Evolutionary conservation across 2,329 filamentous ascomycete species (phyloP).

Genomic region (Neonectria faginata): DNA sequence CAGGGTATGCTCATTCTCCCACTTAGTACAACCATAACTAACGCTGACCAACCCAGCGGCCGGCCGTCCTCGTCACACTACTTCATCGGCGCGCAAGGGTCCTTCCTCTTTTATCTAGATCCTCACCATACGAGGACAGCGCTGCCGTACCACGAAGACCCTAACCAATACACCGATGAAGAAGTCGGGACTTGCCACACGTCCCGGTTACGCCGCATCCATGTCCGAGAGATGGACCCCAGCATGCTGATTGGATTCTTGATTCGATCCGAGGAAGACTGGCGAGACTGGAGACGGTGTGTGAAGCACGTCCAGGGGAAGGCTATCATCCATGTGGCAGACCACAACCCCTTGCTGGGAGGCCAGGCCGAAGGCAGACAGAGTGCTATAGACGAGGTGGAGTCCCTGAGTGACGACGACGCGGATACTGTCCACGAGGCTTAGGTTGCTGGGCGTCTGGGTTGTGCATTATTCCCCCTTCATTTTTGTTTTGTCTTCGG

Average conservation of each 20-base stretch:
- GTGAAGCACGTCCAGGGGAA: constrained; percentile 83
- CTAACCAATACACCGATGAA: constrained; percentile 71
- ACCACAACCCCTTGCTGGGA: constrained; percentile 70
- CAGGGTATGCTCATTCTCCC: constrained; percentile 71
- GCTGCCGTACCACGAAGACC: constrained; percentile 70
- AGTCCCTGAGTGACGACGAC: constrained; percentile 82
- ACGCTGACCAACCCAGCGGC: constrained; percentile 66
- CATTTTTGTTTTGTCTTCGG: constrained; percentile 1
- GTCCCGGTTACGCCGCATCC: constrained; percentile 81
- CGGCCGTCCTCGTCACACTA: constrained; percentile 87
- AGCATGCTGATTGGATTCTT: constrained; percentile 98
- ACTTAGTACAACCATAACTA: constrained; percentile 13
- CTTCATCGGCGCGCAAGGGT: constrained; percentile 72
- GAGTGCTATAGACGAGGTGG: constrained; percentile 88
- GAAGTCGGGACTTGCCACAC: constrained; percentile 91
- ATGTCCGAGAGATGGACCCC: constrained; percentile 94
- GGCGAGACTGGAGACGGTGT: constrained; percentile 82
- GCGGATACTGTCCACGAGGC: constrained; percentile 56
- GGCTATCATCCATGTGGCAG: constrained; percentile 85
- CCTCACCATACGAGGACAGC: constrained; percentile 87
- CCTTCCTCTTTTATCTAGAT: constrained; percentile 92
- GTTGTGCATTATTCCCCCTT: constrained; percentile 25
- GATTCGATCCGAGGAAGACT: constrained; percentile 84
- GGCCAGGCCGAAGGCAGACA: constrained; percentile 69
- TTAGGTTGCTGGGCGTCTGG: constrained; percentile 37